Conservation (phyloP, 2,329 filamentous ascomycete genomes). For the Sphaceloma murrayae region DNA sequence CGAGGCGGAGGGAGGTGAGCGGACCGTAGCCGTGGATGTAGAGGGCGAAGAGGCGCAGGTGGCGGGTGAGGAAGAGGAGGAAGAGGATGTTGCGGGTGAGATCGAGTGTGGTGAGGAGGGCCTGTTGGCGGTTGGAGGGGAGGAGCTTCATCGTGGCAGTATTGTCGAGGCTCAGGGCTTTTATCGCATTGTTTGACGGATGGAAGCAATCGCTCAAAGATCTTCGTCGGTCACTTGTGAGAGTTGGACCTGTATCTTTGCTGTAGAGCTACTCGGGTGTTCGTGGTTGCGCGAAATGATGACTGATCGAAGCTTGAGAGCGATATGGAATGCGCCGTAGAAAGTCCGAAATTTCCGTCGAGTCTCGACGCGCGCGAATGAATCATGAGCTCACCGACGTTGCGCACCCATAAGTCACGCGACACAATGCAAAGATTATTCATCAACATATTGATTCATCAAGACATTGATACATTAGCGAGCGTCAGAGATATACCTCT, state of each 20-base stretch:
- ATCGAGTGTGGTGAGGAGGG: slow-evolving; percentile 7
- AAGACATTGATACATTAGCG: slow-evolving; percentile 9
- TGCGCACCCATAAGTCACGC: too few relatives aligned
- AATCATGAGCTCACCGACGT: slow-evolving; percentile 3
- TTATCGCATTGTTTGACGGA: not conserved
- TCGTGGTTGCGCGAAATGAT: too few relatives aligned
- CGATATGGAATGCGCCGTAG: not conserved
- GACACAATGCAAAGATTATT: too few relatives aligned
- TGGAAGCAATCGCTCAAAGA: too few relatives aligned
- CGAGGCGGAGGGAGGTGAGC: slow-evolving; percentile 64
- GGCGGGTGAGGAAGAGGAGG: slow-evolving; percentile 75
- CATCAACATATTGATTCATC: too few relatives aligned
- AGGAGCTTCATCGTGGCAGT: slow-evolving; percentile 6
- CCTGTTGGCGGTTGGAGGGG: not conserved
- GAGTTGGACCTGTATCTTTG: too few relatives aligned
- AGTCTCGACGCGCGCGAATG: not conserved
- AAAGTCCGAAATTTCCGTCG: slow-evolving; percentile 4
- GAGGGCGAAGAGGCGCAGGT: slow-evolving; percentile 69
- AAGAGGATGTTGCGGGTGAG: slow-evolving; percentile 74
- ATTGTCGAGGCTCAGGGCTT: not conserved
- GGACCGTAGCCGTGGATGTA: slow-evolving; percentile 83
- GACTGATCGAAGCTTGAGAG: too few relatives aligned
- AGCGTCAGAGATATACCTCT: slow-evolving; percentile 2
- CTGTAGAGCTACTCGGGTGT: too few relatives aligned
- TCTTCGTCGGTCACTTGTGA: too few relatives aligned